These are phyloP conservation scores for Aspergillus sojae DNA, from an alignment of 2,329 filamentous ascomycete genomes.

Conservation along the genomic window DNA sequence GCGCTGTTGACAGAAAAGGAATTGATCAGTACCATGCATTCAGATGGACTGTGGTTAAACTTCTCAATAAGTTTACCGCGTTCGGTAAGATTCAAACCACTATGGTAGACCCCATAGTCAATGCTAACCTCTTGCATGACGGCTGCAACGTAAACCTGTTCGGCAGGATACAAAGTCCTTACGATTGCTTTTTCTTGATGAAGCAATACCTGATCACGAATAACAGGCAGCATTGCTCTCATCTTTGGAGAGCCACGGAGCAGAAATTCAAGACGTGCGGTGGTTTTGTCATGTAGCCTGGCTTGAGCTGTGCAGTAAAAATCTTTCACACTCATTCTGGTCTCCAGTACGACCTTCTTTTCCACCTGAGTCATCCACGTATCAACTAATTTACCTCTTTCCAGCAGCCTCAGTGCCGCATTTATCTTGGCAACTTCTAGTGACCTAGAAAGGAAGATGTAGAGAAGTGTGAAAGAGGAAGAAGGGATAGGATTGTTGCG, in stretches of 20 bases:
- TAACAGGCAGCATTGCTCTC: neutral
- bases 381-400: neutral
- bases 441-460: too few relatives aligned
- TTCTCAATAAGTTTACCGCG: neutral
- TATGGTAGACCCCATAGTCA: neutral
- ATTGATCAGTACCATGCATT: neutral
- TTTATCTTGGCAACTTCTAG: too few relatives aligned
- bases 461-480: too few relatives aligned
- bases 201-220: neutral
- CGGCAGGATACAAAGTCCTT: neutral
- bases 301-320: neutral
- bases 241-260: neutral
- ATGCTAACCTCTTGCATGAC: neutral
- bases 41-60: neutral
- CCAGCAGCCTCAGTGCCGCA: too few relatives aligned
- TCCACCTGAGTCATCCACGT: neutral
- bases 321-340: neutral
- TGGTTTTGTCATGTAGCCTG: accelerated
- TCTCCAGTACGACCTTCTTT: neutral
- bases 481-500: too few relatives aligned
- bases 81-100: neutral
- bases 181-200: neutral
- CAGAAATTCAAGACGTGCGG: neutral
- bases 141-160: neutral
- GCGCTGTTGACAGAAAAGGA: neutral